Conservation (phyloP, 768 basidiomycete genomes). For the Cantharellus anzutake region DNA sequence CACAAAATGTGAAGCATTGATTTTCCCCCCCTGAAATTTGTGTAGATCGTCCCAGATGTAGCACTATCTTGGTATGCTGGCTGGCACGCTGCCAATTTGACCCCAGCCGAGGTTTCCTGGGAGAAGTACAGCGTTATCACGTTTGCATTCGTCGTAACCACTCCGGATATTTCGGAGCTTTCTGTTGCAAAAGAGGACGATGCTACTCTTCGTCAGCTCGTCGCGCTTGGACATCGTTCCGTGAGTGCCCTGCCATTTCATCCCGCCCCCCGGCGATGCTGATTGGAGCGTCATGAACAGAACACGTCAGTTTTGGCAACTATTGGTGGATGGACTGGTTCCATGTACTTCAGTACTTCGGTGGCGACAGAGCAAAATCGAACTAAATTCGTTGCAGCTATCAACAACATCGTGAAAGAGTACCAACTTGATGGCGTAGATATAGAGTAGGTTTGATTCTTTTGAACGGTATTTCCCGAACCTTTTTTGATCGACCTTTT, state of each 20-base stretch:
- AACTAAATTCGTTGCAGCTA: constrained; percentile 38
- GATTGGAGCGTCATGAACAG: constrained; percentile 23
- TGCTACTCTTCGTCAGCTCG: not conserved
- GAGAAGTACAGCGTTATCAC: not conserved
- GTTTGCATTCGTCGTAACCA: not conserved
- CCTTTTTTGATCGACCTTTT: not conserved
- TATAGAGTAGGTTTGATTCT: constrained; percentile 21
- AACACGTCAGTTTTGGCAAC: constrained; percentile 59
- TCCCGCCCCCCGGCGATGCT: not conserved
- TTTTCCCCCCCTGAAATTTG: not conserved
- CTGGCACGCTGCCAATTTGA: not conserved
- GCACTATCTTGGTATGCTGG: not conserved
- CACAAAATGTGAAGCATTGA: not conserved
- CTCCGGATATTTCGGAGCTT: not conserved
- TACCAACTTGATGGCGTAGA: constrained; percentile 76
- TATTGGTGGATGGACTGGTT: constrained; percentile 82
- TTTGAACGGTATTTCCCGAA: not conserved
- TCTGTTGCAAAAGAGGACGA: not conserved
- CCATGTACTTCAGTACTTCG: constrained; percentile 59
- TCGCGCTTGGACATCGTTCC: not conserved
- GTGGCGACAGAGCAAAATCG: constrained; percentile 35
- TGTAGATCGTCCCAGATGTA: not conserved
- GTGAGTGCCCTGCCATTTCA: not conserved
- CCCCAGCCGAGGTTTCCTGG: not conserved
- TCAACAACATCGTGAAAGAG: constrained; percentile 31